phyloP scores from a whole-genome alignment of 345 rosid species.

The Eutrema heterophyllum region DNA sequence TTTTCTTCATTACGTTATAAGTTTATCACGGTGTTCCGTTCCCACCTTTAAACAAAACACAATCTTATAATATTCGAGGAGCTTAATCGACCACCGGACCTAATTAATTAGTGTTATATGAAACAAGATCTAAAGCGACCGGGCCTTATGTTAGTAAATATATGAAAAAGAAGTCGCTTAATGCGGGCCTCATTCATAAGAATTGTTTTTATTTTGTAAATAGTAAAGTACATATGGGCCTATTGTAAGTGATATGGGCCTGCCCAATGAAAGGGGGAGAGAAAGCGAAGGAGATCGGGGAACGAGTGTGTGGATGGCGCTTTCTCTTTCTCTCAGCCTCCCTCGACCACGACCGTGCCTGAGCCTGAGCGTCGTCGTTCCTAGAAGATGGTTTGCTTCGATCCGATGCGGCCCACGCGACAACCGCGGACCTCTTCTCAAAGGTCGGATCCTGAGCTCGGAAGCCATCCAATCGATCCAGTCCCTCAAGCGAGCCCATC shows the following conservation, averaged over 20 bases:
- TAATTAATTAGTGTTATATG: too few relatives aligned
- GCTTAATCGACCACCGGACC: too few relatives aligned
- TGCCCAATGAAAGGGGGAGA: neutral
- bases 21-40: too few relatives aligned
- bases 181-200: neutral
- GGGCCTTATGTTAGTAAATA: too few relatives aligned
- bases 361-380: slow-evolving; percentile 1
- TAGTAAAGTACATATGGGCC: neutral
- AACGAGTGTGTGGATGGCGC: slow-evolving; percentile 15
- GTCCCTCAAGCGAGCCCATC: slow-evolving; percentile 62
- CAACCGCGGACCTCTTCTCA: slow-evolving; percentile 82
- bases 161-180: too few relatives aligned
- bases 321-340: slow-evolving; percentile 14
- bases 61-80: too few relatives aligned
- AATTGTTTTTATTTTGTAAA: too few relatives aligned
- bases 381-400: slow-evolving; percentile 6
- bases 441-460: slow-evolving; percentile 72
- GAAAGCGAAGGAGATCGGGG: neutral
- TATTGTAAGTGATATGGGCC: neutral
- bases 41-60: too few relatives aligned
- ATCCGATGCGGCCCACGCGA: slow-evolving; percentile 66
- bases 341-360: slow-evolving; percentile 21
- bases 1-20: too few relatives aligned
- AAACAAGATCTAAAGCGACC: too few relatives aligned
- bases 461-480: slow-evolving; percentile 96